Base-by-base conservation (phyloP, 2,329 filamentous ascomycete species). In the Alternaria hordeiaustralica region DNA sequence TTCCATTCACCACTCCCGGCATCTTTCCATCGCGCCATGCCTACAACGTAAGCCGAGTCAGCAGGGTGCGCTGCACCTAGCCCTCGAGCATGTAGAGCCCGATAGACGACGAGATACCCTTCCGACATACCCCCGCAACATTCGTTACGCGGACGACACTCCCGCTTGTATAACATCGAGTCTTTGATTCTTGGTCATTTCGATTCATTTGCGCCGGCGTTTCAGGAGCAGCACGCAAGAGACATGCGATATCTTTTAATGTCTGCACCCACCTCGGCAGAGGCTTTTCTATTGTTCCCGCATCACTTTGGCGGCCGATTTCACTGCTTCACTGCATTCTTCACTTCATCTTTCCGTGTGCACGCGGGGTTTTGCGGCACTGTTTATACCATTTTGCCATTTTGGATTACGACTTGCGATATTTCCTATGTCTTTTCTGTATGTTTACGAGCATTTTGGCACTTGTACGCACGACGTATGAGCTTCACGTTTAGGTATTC, bases 141-240 rank as follows among this genome's bases (percentile, higher is more conserved):
- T 63, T 70, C 67, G 63, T 55, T 69, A 58, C 30, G 62, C 65
- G 60, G 63, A 66, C 65, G 68, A 63, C 53, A 63, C 51, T 63
- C 61, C 66, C 74, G 63, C 69, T 65, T 79, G 76, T 79, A 79
- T 69, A 62, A 68, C 71, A 71, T 74, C 78, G 55, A 71, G 73
- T 69, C 60, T 65, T 60, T 63, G 65, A 65, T 71, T 71, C 63
- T 69, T 65, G 69, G 67, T 66, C 57, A 53, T 66, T 66, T 66
- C 60, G 58, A 63, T 60, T 61, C 68, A 69, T 64, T 72, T 69
- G 74, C 72, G 68, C 72, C 65, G 77, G 77, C 73, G 77, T 78
- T 78, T 66, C 54, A 68, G 75, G 74, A 71, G 71, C 67, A 72
- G 65, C 60, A 65, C 63, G 54, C 61, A 68, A 64, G 69, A 69